Percentiles rank a stretch among this genome's conserved stretches.
Conservation (phyloP, 148 eudicot genomes). For the Linanthus parryae region DNA sequence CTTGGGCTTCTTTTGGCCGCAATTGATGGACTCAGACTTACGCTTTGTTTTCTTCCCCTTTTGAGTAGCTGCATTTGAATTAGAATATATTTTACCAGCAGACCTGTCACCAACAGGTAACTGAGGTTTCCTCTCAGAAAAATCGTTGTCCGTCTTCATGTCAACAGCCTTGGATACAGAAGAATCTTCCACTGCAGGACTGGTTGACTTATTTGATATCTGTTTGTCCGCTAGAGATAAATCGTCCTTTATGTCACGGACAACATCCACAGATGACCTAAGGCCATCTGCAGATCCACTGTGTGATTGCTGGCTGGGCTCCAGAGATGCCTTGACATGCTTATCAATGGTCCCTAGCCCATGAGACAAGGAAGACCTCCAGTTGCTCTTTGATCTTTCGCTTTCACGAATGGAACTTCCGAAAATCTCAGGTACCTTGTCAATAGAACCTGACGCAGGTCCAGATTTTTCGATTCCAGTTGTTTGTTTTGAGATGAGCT, state of each 20-base stretch:
- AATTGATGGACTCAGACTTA: slow-evolving; percentile 22
- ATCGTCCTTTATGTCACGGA: no score
- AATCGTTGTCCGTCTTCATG: slow-evolving; percentile 29
- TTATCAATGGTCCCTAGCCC: slow-evolving; percentile 16
- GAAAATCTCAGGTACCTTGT: slow-evolving; percentile 33
- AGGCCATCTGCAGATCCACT: no score
- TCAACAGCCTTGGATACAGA: slow-evolving; percentile 25
- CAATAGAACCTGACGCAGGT: slow-evolving; percentile 28
- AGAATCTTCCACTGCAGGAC: slow-evolving; percentile 17
- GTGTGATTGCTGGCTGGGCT: slow-evolving; percentile 29
- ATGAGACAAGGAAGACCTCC: slow-evolving; percentile 30
- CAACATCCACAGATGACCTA: slow-evolving; percentile 32
- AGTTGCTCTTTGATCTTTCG: slow-evolving; percentile 57
- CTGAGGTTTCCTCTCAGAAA: slow-evolving; percentile 27
- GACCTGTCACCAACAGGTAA: slow-evolving; percentile 17
- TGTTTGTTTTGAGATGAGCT: slow-evolving; percentile 36
- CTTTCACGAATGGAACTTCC: slow-evolving; percentile 49
- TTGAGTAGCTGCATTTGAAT: slow-evolving; percentile 20
- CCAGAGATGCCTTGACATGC: slow-evolving; percentile 26
- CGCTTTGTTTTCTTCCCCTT: slow-evolving; percentile 48
- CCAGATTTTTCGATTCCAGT: slow-evolving; percentile 33
- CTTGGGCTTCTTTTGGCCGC: slow-evolving; percentile 38
- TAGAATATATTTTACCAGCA: no score
- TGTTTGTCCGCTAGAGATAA: slow-evolving; percentile 24
- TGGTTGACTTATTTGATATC: slow-evolving; percentile 23